A percentile compares a stretch with the other conserved stretches of the same genome.
Evolutionary conservation across 371 early-diverging fungal genomes (phyloP).

Genomic region (Actinomucor elegans): DNA sequence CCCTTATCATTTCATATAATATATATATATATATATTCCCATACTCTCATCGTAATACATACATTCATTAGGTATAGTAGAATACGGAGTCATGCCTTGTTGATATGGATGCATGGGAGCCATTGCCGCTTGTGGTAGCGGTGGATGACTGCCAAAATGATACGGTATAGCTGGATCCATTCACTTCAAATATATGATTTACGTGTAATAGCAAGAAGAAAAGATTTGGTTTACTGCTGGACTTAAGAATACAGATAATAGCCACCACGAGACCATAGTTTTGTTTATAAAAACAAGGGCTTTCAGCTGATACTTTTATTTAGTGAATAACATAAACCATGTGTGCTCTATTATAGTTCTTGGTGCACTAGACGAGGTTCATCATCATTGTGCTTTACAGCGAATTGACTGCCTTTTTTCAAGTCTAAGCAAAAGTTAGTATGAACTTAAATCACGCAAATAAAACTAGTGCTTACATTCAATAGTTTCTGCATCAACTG

Average conservation of each 20-base stretch:
- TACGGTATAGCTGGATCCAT: not conserved
- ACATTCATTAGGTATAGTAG: not conserved
- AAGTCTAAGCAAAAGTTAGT: slow-evolving; percentile 10
- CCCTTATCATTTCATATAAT: too few relatives aligned
- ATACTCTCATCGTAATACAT: not conserved
- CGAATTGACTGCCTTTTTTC: slow-evolving; percentile 15
- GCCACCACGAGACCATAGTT: not conserved
- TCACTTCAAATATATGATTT: not conserved
- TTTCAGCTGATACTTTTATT: slow-evolving; percentile 1
- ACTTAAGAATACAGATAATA: not conserved
- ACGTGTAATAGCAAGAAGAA: not conserved
- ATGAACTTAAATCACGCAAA: not conserved
- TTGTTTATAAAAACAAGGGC: not conserved
- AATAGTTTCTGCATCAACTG: slow-evolving; percentile 39
- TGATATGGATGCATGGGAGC: not conserved
- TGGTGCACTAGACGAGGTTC: slow-evolving; percentile 21
- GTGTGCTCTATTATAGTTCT: slow-evolving; percentile 20
- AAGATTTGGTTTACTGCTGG: too few relatives aligned
- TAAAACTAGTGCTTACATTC: slow-evolving; percentile 25
- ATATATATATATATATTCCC: too few relatives aligned
- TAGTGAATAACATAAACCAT: not conserved
- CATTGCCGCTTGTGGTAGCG: not conserved
- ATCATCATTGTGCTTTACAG: not conserved
- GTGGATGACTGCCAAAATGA: not conserved
- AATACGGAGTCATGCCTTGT: not conserved